Conservation (phyloP, 2,329 filamentous ascomycete genomes). For the Aureobasidium lini region DNA sequence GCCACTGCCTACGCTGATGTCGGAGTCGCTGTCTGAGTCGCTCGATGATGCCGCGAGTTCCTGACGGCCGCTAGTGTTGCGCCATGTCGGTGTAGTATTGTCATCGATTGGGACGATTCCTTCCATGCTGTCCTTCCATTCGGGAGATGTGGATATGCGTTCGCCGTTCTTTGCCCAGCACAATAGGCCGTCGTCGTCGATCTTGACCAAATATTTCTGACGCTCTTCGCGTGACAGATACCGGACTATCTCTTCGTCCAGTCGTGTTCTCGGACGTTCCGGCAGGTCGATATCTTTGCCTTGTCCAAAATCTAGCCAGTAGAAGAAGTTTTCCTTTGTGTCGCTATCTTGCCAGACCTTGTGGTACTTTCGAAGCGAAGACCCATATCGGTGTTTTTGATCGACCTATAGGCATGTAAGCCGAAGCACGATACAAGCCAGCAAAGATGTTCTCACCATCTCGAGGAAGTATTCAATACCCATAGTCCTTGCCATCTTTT, state of each 20-base stretch:
- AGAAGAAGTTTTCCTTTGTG: constrained; percentile 85
- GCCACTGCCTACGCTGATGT: constrained; percentile 45
- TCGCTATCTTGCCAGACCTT: constrained; percentile 70
- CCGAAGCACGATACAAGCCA: background rate
- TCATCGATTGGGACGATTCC: constrained; percentile 45
- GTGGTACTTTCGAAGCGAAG: constrained; percentile 74
- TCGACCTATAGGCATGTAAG: constrained; percentile 20
- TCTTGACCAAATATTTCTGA: constrained; percentile 68
- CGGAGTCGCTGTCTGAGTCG: constrained; percentile 28
- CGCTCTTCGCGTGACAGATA: constrained; percentile 80
- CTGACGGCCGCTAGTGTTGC: constrained; percentile 26
- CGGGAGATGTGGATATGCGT: constrained; percentile 66
- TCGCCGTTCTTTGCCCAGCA: constrained; percentile 79
- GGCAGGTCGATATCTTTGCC: constrained; percentile 63
- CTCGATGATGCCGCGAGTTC: constrained; percentile 17
- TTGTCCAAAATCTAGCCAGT: constrained; percentile 80
- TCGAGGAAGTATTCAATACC: constrained; percentile 77
- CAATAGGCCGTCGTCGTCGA: constrained; percentile 67
- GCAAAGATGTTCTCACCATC: constrained; percentile 50
- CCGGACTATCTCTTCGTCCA: constrained; percentile 73
- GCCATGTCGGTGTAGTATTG: constrained; percentile 35
- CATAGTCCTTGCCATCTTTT: constrained; percentile 68
- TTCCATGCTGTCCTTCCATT: constrained; percentile 71
- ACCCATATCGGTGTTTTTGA: constrained; percentile 78
- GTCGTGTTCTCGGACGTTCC: constrained; percentile 62